Evolutionary conservation across 805 yeast genomes (phyloP), one percentile per base, ranked within the genome.

Genomic region (Isabelozyma rhagii): DNA sequence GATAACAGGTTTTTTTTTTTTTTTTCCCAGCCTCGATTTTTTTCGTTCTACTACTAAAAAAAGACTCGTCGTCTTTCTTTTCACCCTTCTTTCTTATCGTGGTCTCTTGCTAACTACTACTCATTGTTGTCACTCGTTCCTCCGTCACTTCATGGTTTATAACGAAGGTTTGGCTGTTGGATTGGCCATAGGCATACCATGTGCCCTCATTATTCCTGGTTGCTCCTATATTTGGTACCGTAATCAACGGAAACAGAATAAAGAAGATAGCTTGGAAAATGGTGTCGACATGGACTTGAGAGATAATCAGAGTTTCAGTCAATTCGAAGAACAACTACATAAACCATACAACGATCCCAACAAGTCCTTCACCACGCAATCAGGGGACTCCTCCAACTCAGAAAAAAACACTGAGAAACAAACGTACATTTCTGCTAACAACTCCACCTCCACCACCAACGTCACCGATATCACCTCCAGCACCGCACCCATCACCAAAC

Each of bases 131-230:
- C 25, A 21, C 25, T 21, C 25, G 25, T 3, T 21, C 2, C 25
- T 21, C 6, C 6, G 3, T 21, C 5, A 17, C 39, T 38, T 14
- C n/a, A 60, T 60, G 64, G 56, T 44, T 9, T 50, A 53, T 43
- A 49, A 48, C 28, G 56, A 55, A 41, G 59, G 64, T 9, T 58
- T 72, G 48, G 68, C 77, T 6, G 76, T 73, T 13, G 78, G 78
- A 3, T 59, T 74, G 39, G 72, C 75, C 15, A 70, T 74, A 17
- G 78, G 78, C 6, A 56, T 72, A 17, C 78, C 78, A 3, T 58
- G 70, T 29, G 60, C 64, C 43, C 48, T 74, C 6, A 60, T 71
- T 14, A 29, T 72, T 5, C 38, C 58, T 5, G 61, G 61, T 13
- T 55, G 59, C 36, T 34, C 57, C 4, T 28, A 58, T 11, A 57